Evolutionary conservation across 73 alveolate genomes (phyloP), one percentile per base, ranked within the genome.

Genomic region (Stentor coeruleus): DNA sequence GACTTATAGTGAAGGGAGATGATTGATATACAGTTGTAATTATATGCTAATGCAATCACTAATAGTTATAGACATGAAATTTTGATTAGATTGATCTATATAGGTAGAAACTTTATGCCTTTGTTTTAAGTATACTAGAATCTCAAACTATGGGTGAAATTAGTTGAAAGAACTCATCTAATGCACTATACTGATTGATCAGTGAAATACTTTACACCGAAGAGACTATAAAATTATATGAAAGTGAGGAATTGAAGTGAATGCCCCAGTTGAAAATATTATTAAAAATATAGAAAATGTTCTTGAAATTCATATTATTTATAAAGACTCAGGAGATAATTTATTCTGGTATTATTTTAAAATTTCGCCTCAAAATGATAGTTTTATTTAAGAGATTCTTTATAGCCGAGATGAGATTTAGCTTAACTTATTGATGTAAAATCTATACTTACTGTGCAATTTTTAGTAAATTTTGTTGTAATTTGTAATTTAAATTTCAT

Each of bases 391-490:
- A n/a, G 80, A 30, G 14, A 15, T n/a, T 11, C 73, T 26, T 6
- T 6, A n/a, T 66, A 15, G 35, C 15, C 59, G 14, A n/a, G 80
- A 30, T 6, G 6, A 11, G 80, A n/a, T 40, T n/a, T 66, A n/a
- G 73, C 35, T 11, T 40, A 30, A 40, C 20, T 26, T n/a, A 30
- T 66, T 26, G 73, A 40, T 6, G 20, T 66, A 40, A 66, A 30
- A n/a, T 15, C 58, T 77, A 42, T 36, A 20, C 31, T 94, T 90
- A 80, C 74, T 91, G 85, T 49, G 6, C 20, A 49, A n/a, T n/a
- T n/a, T n/a, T n/a, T n/a, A n/a, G n/a, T n/a, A n/a, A n/a, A n/a
- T n/a, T n/a, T n/a, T n/a, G n/a, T n/a, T n/a, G n/a, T n/a, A n/a
- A n/a, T n/a, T n/a, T n/a, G n/a, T n/a, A n/a, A n/a, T n/a, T n/a